Evolutionary conservation across 1,284 basidiomycete species (phyloP).

Genomic region (Trichosporon inkin): DNA sequence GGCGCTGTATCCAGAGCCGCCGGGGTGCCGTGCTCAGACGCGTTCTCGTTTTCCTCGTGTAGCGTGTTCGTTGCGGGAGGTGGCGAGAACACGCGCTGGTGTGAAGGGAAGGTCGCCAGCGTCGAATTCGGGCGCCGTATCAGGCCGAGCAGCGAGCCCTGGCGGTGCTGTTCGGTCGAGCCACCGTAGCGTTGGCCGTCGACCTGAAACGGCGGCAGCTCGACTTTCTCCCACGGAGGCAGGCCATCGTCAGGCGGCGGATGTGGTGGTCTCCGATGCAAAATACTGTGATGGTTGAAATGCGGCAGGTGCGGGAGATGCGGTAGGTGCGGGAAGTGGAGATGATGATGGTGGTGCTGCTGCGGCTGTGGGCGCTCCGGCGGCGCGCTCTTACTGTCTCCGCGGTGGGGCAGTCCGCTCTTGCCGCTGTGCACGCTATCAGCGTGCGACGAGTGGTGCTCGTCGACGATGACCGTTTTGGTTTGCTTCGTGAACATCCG

Average conservation of each 20-base stretch:
- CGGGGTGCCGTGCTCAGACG: neutral
- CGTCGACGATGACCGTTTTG: conserved; percentile 3
- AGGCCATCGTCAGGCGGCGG: conserved; percentile 24
- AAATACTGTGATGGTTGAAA: neutral
- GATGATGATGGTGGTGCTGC: neutral
- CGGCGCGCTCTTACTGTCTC: neutral
- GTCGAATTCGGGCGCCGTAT: neutral
- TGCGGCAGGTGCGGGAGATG: neutral
- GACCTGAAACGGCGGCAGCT: conserved; percentile 48
- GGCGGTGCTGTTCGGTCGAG: neutral
- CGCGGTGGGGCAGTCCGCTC: neutral
- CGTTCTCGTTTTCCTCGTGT: neutral
- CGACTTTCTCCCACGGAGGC: conserved; percentile 49
- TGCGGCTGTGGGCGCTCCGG: neutral
- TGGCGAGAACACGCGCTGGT: neutral
- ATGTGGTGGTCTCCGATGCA: neutral
- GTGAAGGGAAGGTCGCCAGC: neutral
- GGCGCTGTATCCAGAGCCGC: neutral
- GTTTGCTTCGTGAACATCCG: neutral
- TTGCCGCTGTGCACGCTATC: neutral
- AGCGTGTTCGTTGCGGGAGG: neutral
- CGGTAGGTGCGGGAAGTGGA: neutral
- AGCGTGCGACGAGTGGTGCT: neutral
- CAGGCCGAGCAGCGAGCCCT: neutral
- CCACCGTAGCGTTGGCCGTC: conserved; percentile 48